phyloP scores from a whole-genome alignment of 2,329 filamentous ascomycete species.

The Juglanconis oblonga region DNA sequence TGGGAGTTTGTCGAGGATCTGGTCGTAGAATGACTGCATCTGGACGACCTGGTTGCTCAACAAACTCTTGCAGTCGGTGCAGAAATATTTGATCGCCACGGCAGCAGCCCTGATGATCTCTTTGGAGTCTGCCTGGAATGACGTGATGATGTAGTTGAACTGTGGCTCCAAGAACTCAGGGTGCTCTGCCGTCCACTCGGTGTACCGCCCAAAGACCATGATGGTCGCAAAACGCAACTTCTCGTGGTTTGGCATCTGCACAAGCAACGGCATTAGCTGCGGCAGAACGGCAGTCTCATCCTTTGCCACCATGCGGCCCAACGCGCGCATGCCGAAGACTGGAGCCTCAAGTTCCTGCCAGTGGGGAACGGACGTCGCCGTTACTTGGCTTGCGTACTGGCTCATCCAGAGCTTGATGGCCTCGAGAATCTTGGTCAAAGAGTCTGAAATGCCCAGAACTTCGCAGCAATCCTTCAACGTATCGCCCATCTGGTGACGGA shows the following conservation, averaged over 20 bases:
- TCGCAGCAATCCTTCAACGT: slow-evolving; percentile 96
- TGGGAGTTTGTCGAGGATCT: slow-evolving; percentile 82
- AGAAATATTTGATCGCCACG: slow-evolving; percentile 95
- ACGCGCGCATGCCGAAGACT: slow-evolving; percentile 89
- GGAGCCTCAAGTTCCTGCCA: slow-evolving; percentile 97
- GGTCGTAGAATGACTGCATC: slow-evolving; percentile 88
- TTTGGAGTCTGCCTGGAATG: slow-evolving; percentile 82
- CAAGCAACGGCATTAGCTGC: slow-evolving; percentile 87
- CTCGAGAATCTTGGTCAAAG: slow-evolving; percentile 81
- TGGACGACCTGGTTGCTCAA: slow-evolving; percentile 80
- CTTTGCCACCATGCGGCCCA: slow-evolving; percentile 92
- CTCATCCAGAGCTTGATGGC: slow-evolving; percentile 87
- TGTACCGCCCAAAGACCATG: slow-evolving; percentile 95
- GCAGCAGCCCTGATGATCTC: slow-evolving; percentile 91
- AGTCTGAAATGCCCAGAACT: slow-evolving; percentile 90
- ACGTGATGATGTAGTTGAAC: slow-evolving; percentile 91
- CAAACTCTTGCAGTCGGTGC: slow-evolving; percentile 86
- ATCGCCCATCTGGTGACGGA: slow-evolving; percentile 95
- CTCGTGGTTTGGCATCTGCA: slow-evolving; percentile 92
- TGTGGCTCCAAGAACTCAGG: slow-evolving; percentile 89
- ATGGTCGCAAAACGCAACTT: slow-evolving; percentile 98
- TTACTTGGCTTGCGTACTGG: slow-evolving; percentile 74
- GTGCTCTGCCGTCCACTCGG: slow-evolving; percentile 94
- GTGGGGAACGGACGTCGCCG: slow-evolving; percentile 73
- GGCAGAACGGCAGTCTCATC: slow-evolving; percentile 85